A percentile compares a stretch with the other conserved stretches of the same genome.
Conservation (phyloP, 495 filamentous ascomycete genomes). For the Hypoxylon trugodes region DNA sequence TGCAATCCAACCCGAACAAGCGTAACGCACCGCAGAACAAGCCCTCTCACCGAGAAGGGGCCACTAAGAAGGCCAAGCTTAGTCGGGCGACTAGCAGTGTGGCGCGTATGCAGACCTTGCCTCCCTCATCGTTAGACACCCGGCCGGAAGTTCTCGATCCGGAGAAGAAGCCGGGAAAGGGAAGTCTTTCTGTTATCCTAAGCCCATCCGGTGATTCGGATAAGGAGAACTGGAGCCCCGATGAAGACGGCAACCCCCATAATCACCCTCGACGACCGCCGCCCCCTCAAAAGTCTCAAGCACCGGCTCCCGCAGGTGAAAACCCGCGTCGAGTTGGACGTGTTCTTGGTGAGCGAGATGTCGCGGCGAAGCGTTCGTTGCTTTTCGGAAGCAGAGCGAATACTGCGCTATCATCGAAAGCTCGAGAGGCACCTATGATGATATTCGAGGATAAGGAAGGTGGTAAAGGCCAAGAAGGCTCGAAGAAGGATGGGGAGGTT, state of each 20-base stretch:
- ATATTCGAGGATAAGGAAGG: conserved; percentile 54
- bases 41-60: conserved; percentile 54
- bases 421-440: conserved; percentile 35
- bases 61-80: conserved; percentile 71
- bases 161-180: conserved; percentile 49
- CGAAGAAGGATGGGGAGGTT: conserved; percentile 57
- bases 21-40: conserved; percentile 63
- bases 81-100: conserved; percentile 70
- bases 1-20: conserved; percentile 63
- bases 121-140: conserved; percentile 32
- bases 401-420: conserved; percentile 42
- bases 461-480: not conserved
- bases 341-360: conserved; percentile 43
- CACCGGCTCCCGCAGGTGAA: conserved; percentile 8
- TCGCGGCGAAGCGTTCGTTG: conserved; percentile 24
- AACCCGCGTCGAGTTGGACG: conserved; percentile 51
- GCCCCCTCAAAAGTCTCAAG: conserved; percentile 22
- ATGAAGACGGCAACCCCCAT: conserved; percentile 57
- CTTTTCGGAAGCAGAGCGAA: conserved; percentile 44
- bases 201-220: conserved; percentile 73
- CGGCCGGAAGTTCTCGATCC: conserved; percentile 27
- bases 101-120: conserved; percentile 68
- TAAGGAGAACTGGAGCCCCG: conserved; percentile 87
- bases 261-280: conserved; percentile 36
- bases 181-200: conserved; percentile 45